Conservation (phyloP, 192 early-diverging fungal genomes). For the Backusella mclennaniae region DNA sequence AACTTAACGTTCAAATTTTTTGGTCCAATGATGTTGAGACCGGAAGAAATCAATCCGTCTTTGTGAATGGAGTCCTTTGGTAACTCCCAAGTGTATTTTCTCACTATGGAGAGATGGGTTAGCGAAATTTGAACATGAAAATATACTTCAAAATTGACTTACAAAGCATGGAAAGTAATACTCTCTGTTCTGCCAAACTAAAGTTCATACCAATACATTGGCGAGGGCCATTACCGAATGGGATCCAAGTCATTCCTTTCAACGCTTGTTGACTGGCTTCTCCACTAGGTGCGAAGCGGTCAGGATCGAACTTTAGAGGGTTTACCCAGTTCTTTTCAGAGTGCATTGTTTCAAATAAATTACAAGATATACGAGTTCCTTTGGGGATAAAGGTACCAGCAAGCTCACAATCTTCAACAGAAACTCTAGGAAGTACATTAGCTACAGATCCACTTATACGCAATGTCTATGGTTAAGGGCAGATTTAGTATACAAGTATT, state of each 20-base stretch:
- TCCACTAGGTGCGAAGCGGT: conserved; percentile 10
- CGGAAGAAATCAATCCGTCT: too few relatives aligned
- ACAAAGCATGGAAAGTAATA: conserved; percentile 37
- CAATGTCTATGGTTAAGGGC: background rate
- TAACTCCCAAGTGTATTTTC: too few relatives aligned
- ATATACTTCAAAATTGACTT: background rate
- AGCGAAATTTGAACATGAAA: background rate
- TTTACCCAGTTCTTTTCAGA: conserved; percentile 9
- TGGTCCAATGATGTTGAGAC: too few relatives aligned
- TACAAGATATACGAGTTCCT: background rate
- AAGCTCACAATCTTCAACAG: conserved; percentile 1
- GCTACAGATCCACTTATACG: conserved; percentile 3
- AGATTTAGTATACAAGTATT: background rate
- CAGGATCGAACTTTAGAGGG: conserved; percentile 19
- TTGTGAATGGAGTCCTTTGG: too few relatives aligned
- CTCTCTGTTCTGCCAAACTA: conserved; percentile 53
- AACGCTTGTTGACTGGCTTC: conserved; percentile 26
- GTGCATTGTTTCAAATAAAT: conserved; percentile 5
- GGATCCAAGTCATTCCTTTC: conserved; percentile 43
- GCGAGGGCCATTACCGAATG: conserved; percentile 54
- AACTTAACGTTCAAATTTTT: too few relatives aligned
- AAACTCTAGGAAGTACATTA: background rate
- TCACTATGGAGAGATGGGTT: too few relatives aligned
- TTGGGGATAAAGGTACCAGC: background rate
- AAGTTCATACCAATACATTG: conserved; percentile 63